Conservation (phyloP, 2,329 filamentous ascomycete species). For the Phialophora macrospora region DNA sequence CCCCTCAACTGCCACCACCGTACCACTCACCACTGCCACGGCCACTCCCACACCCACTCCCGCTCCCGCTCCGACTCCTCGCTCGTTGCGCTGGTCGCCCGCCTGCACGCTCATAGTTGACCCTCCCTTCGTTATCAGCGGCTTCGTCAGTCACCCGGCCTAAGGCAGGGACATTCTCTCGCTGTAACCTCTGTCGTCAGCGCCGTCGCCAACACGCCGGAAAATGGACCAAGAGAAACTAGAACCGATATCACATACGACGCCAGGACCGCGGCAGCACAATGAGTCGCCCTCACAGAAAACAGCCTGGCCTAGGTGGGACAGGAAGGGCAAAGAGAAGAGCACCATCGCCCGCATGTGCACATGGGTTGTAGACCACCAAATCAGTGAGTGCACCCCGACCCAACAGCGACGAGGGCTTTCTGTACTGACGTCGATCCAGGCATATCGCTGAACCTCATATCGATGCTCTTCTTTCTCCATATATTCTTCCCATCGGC, state of each 20-base stretch:
- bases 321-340: conserved; percentile 37
- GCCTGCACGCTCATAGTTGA: conserved; percentile 3
- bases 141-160: conserved; percentile 7
- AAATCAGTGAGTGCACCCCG: conserved; percentile 37
- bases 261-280: conserved; percentile 29
- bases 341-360: conserved; percentile 38
- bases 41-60: conserved; percentile 4
- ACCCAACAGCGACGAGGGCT: not conserved
- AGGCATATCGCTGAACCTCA: conserved; percentile 85
- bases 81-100: conserved; percentile 35
- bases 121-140: conserved; percentile 12
- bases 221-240: conserved; percentile 35
- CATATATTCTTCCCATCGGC: conserved; percentile 83
- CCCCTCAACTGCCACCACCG: not conserved
- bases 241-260: conserved; percentile 8
- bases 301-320: conserved; percentile 39
- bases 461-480: conserved; percentile 79
- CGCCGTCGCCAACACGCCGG: conserved; percentile 5
- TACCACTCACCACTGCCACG: conserved; percentile 6
- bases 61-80: conserved; percentile 2
- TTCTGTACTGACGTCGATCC: conserved; percentile 22
- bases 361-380: conserved; percentile 40
- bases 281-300: conserved; percentile 39
- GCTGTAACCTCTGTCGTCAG: conserved; percentile 5
- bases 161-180: not conserved